Evolutionary conservation across 129 eudicot genomes (phyloP).

Genomic region (Flaveria linearis): DNA sequence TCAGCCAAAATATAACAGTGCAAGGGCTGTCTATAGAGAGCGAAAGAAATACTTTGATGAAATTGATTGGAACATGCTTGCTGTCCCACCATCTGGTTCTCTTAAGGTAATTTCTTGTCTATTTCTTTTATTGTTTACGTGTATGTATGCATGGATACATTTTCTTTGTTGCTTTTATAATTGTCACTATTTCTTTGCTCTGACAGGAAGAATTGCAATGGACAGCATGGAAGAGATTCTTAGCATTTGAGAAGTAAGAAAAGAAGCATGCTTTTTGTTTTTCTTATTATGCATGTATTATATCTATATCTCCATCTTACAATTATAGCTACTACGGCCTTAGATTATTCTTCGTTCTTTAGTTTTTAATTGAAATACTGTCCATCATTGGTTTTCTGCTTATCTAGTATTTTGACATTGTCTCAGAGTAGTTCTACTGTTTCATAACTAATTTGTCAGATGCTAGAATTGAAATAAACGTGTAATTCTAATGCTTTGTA

Average conservation of each 20-base stretch:
- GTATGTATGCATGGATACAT: not conserved
- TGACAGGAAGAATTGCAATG: slow-evolving; percentile 93
- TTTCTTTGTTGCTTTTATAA: not conserved
- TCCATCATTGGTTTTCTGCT: slow-evolving; percentile 13
- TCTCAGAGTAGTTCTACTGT: not conserved
- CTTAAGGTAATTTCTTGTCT: slow-evolving; percentile 53
- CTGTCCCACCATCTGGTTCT: slow-evolving; percentile 95
- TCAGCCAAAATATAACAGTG: slow-evolving; percentile 98
- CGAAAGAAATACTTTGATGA: slow-evolving; percentile 91
- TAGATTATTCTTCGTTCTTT: not conserved
- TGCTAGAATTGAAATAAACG: slow-evolving; percentile 2
- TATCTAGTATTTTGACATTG: not conserved
- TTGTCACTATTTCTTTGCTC: slow-evolving; percentile 29
- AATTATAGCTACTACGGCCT: slow-evolving; percentile 9
- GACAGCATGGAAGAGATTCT: slow-evolving; percentile 87
- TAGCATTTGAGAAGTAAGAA: slow-evolving; percentile 91
- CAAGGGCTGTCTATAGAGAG: slow-evolving; percentile 97
- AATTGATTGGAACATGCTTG: slow-evolving; percentile 98
- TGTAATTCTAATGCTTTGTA: slow-evolving; percentile 6
- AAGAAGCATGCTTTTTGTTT: slow-evolving; percentile 2
- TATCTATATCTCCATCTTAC: not conserved
- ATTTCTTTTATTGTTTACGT: not conserved
- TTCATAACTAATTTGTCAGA: not conserved
- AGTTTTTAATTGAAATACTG: not conserved
- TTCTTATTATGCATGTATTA: slow-evolving; percentile 20